Percentiles rank a stretch among this genome's conserved stretches.
Conservation (phyloP, 306 rosid genomes). For the Begonia loranthoides region DNA sequence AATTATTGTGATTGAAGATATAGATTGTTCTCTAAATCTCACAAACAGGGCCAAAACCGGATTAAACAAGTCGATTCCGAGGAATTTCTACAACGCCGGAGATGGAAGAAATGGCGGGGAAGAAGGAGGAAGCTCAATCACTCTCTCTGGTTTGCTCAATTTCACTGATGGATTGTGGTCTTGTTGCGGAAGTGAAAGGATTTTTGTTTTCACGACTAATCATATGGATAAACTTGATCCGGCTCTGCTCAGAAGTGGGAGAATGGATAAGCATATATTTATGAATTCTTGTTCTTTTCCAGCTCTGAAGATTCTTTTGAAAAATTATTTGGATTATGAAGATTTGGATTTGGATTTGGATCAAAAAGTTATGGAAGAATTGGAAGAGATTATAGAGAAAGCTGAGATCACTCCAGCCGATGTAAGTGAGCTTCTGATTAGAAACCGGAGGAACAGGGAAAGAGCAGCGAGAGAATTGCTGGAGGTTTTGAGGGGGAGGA, state of each 20-base stretch:
- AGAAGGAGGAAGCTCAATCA: slow-evolving; percentile 46
- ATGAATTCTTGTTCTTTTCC: slow-evolving; percentile 61
- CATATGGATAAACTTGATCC: slow-evolving; percentile 93
- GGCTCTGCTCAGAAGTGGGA: slow-evolving; percentile 72
- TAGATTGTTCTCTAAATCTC: slow-evolving; percentile 66
- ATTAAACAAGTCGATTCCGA: not conserved
- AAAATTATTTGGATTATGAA: slow-evolving; percentile 46
- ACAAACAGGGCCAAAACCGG: slow-evolving; percentile 37
- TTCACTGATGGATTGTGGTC: slow-evolving; percentile 96
- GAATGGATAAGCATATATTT: slow-evolving; percentile 89
- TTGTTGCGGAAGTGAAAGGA: slow-evolving; percentile 91
- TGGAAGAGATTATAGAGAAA: slow-evolving; percentile 35
- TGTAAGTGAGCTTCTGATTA: slow-evolving; percentile 73
- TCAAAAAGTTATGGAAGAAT: slow-evolving; percentile 10
- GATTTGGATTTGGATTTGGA: slow-evolving; percentile 25
- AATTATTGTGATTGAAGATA: slow-evolving; percentile 78
- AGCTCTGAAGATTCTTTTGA: slow-evolving; percentile 54
- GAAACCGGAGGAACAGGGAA: slow-evolving; percentile 43
- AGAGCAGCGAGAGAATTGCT: slow-evolving; percentile 40
- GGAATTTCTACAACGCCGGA: slow-evolving; percentile 19
- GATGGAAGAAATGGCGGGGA: slow-evolving; percentile 6
- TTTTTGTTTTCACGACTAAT: slow-evolving; percentile 81
- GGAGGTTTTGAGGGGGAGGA: slow-evolving; percentile 36
- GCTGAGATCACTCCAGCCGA: slow-evolving; percentile 82
- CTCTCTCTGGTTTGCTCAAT: slow-evolving; percentile 79